Base-by-base conservation (phyloP, 2,329 filamentous ascomycete species). In the Pochonia chlamydosporia region DNA sequence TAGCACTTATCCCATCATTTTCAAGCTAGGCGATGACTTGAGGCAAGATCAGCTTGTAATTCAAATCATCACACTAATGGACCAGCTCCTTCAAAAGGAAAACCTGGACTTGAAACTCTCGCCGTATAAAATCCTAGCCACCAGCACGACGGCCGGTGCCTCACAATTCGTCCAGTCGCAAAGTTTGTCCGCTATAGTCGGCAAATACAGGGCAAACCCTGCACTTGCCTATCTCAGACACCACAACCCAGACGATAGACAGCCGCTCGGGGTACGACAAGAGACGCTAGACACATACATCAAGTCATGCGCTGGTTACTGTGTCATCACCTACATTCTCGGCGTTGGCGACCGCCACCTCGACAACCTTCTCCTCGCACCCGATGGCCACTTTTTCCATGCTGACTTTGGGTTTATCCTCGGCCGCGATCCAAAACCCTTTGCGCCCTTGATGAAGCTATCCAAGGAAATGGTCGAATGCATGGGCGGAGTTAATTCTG, bases 351-450 rank as follows among this genome's bases (percentile, higher is more conserved):
- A 99, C 63, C 84, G 93, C 2, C 93, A 99, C 67, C 78, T 97
- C 3, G 93, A 99, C 64, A 99, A 99, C 59, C 80, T 99, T 1
- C 82, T 99, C 23, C 81, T 99, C 5, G 82, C 90, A 0, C 91
- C 93, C 1, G 86, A 91, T 56, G 93, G 83, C 0, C 89, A 95
- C 66, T 99, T 99, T 73, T 96, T 99, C 77, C 93, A 99, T 64
- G 91, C 92, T 25, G 93, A 99, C 65, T 99, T 99, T 59, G 93
- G 95, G 36, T 99, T 95, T 67, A 99, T 99, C 52, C 84, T 99
- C 1, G 93, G 93, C 16, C 87, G 93, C 35, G 93, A 99, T 57
- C 93, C 93, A 0, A 99, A 99, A 62, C 93, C 93, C 0, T 97
- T 99, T 62, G 92, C 93, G 0, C 93, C 93, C 0, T 83, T 92